These are phyloP conservation scores for Cylindrotheca closterium DNA, from an alignment of 108 stramenopile genomes.

Conservation along the genomic window DNA sequence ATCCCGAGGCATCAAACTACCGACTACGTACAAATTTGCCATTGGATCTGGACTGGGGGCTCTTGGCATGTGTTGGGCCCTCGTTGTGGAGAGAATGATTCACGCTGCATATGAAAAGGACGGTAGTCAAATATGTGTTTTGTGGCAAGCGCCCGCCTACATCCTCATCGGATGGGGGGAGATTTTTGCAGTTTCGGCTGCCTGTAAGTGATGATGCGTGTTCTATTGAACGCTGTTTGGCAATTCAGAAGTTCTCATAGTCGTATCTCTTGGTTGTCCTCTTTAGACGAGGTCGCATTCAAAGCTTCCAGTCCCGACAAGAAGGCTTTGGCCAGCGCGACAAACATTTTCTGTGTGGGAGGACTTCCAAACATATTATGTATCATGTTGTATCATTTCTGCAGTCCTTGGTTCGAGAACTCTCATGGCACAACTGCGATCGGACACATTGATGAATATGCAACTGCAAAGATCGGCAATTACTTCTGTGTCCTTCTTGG, in stretches of 20 bases:
- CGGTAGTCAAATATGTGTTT: conserved; percentile 61
- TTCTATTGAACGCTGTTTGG: no score
- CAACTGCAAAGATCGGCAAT: conserved; percentile 59
- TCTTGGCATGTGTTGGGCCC: conserved; percentile 64
- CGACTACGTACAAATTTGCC: conserved; percentile 84
- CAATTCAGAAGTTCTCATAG: no score
- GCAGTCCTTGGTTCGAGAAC: conserved; percentile 65
- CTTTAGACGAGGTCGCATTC: conserved; percentile 84
- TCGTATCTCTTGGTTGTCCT: no score
- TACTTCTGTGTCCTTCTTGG: conserved; percentile 69
- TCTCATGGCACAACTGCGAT: conserved; percentile 55
- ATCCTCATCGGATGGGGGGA: conserved; percentile 84
- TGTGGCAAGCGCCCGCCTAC: conserved; percentile 80
- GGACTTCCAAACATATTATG: conserved; percentile 83
- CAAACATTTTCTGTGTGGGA: conserved; percentile 81
- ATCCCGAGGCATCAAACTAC: conserved; percentile 62
- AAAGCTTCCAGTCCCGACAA: conserved; percentile 70
- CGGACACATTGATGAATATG: conserved; percentile 60
- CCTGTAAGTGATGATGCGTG: no score
- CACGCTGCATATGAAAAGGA: conserved; percentile 49
- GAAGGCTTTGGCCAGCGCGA: conserved; percentile 76
- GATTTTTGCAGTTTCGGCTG: conserved; percentile 83
- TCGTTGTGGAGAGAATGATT: conserved; percentile 69
- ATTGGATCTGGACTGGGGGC: conserved; percentile 74
- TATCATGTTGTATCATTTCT: conserved; percentile 64